Percentiles rank a stretch among this genome's conserved stretches.
phyloP scores from a whole-genome alignment of 106 monocot genomes.

The Acorus gramineus region DNA sequence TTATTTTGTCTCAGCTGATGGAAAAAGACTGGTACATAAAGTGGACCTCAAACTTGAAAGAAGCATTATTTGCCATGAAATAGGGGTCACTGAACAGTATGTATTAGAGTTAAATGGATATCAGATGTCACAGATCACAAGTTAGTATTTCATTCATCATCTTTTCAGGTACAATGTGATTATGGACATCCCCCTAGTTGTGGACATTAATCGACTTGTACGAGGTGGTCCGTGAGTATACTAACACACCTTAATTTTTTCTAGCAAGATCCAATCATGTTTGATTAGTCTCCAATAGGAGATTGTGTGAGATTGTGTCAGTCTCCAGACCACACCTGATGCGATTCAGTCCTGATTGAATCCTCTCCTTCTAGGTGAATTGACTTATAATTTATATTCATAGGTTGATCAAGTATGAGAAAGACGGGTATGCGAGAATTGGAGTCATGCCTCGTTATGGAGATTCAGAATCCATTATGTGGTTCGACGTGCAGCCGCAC shows the following conservation, averaged over 20 bases:
- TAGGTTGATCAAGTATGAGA: slow-evolving; percentile 47
- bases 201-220: slow-evolving; percentile 27
- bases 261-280: neutral
- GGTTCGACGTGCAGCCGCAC: slow-evolving; percentile 31
- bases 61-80: slow-evolving; percentile 38
- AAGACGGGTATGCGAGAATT: slow-evolving; percentile 45
- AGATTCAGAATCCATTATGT: slow-evolving; percentile 32
- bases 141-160: neutral
- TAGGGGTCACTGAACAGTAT: slow-evolving; percentile 45
- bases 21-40: slow-evolving; percentile 33
- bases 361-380: too few species aligned
- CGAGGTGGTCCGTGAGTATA: slow-evolving; percentile 34
- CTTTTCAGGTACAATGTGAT: slow-evolving; percentile 39
- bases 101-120: neutral
- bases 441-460: slow-evolving; percentile 57
- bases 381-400: too few species aligned
- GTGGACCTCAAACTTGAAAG: slow-evolving; percentile 39
- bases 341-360: too few species aligned
- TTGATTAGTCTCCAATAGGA: too few species aligned
- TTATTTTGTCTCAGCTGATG: slow-evolving; percentile 32
- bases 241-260: neutral
- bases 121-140: neutral
- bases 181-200: slow-evolving; percentile 33
- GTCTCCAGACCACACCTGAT: too few species aligned
- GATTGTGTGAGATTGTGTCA: neutral